These are phyloP conservation scores for Cokeromyces recurvatus DNA, from an alignment of 371 early-diverging fungal genomes.

Conservation along the genomic window DNA sequence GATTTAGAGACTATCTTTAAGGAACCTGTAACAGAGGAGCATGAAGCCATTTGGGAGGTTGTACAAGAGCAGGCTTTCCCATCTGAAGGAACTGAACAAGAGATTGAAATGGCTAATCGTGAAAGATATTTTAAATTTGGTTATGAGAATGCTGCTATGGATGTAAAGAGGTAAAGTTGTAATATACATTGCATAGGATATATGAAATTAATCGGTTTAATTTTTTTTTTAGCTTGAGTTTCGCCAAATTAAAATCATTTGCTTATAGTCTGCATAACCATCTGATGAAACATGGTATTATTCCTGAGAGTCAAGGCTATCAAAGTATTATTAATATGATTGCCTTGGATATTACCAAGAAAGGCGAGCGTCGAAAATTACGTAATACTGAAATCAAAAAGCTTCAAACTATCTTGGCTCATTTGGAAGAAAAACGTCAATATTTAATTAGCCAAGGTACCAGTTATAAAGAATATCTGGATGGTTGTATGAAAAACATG, in stretches of 20 bases:
- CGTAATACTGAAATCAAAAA: conserved; percentile 72
- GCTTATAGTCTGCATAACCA: conserved; percentile 24
- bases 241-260: conserved; percentile 38
- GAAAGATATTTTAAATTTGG: conserved; percentile 27
- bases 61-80: conserved; percentile 48
- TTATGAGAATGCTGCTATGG: conserved; percentile 22
- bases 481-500: conserved; percentile 84
- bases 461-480: conserved; percentile 87
- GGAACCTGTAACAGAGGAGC: conserved; percentile 63
- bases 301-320: conserved; percentile 46
- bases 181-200: neutral
- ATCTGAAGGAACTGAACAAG: conserved; percentile 20
- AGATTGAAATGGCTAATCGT: conserved; percentile 20
- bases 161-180: conserved; percentile 18
- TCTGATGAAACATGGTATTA: conserved; percentile 32
- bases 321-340: conserved; percentile 92
- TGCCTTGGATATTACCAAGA: conserved; percentile 90
- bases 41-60: conserved; percentile 69
- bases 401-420: conserved; percentile 72
- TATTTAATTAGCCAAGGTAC: conserved; percentile 83
- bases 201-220: neutral
- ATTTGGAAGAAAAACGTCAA: conserved; percentile 77
- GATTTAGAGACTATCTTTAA: conserved; percentile 82
- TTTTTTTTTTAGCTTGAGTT: conserved; percentile 25
- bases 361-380: conserved; percentile 80